Conservation (phyloP, 1,284 basidiomycete species). For the Cystobasidium pallidum region DNA sequence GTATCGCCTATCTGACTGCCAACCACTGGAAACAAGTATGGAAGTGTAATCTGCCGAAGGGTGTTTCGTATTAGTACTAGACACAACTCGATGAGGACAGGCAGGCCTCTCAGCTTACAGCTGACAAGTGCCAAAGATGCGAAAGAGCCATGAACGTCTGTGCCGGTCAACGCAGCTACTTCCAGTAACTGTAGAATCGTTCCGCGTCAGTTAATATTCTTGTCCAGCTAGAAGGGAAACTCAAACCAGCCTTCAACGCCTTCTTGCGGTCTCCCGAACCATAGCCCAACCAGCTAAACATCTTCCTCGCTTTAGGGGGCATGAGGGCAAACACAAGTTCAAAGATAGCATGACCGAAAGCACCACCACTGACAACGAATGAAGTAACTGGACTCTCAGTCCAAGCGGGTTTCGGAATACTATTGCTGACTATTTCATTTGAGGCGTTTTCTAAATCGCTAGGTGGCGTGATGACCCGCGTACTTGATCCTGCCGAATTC, state of each 20-base stretch:
- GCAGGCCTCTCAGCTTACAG: constrained; percentile 13
- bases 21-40: constrained; percentile 51
- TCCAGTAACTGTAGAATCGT: constrained; percentile 49
- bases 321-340: constrained; percentile 47
- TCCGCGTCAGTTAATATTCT: constrained; percentile 35
- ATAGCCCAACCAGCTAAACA: constrained; percentile 41
- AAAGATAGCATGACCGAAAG: constrained; percentile 48
- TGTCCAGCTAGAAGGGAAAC: constrained; percentile 31
- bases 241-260: constrained; percentile 31
- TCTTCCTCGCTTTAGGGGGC: constrained; percentile 43
- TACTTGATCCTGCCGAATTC: constrained; percentile 19
- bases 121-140: constrained; percentile 48
- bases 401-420: constrained; percentile 48
- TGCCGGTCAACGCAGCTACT: constrained; percentile 45
- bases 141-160: constrained; percentile 50
- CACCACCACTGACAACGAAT: constrained; percentile 46
- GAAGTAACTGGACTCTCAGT: constrained; percentile 47
- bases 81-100: neutral
- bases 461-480: neutral
- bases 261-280: constrained; percentile 36
- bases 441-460: constrained; percentile 7
- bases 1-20: constrained; percentile 49
- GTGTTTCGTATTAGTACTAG: neutral
- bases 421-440: constrained; percentile 26
- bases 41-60: constrained; percentile 44